A percentile compares a stretch with the other conserved stretches of the same genome.
Evolutionary conservation across 1,284 basidiomycete genomes (phyloP).

Genomic region (Macrocystidia cucumis): DNA sequence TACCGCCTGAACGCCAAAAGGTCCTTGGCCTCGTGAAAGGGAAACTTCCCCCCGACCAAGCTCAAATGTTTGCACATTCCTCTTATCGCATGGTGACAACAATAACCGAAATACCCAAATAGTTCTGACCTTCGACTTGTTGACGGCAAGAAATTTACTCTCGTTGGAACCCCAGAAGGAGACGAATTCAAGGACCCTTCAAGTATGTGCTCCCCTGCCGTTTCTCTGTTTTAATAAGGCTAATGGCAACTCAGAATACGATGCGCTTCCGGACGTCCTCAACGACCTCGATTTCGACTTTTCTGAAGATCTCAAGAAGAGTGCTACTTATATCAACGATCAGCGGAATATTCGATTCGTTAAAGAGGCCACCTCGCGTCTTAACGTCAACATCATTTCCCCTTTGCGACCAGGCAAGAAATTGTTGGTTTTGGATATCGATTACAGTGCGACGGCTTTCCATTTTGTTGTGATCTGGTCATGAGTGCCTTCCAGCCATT

Average conservation of each 20-base stretch:
- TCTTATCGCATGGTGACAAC: constrained; percentile 4
- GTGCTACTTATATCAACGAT: constrained; percentile 59
- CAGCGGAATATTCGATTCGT: constrained; percentile 75
- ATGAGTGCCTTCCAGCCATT: constrained; percentile 44
- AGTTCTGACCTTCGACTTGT: constrained; percentile 55
- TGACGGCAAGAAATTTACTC: constrained; percentile 66
- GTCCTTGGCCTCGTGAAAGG: constrained; percentile 82
- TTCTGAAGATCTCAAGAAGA: constrained; percentile 48
- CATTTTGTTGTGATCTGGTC: constrained; percentile 3
- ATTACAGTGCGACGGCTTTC: constrained; percentile 57
- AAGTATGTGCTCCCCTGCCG: constrained; percentile 19
- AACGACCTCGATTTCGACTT: constrained; percentile 81
- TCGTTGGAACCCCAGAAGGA: constrained; percentile 79
- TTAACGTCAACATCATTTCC: constrained; percentile 69
- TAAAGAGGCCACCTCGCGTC: constrained; percentile 58
- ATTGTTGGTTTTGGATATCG: constrained; percentile 81
- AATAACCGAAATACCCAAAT: constrained; percentile 5
- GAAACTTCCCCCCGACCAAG: constrained; percentile 73
- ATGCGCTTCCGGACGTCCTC: constrained; percentile 61
- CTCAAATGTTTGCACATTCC: constrained; percentile 54
- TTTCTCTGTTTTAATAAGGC: neutral
- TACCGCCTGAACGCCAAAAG: constrained; percentile 85
- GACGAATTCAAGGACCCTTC: constrained; percentile 77
- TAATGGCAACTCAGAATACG: constrained; percentile 55
- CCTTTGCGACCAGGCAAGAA: constrained; percentile 72